Percentiles rank a stretch among this genome's conserved stretches.
phyloP scores from a whole-genome alignment of 306 rosid genomes.

The Vigna reflexopilosa region DNA sequence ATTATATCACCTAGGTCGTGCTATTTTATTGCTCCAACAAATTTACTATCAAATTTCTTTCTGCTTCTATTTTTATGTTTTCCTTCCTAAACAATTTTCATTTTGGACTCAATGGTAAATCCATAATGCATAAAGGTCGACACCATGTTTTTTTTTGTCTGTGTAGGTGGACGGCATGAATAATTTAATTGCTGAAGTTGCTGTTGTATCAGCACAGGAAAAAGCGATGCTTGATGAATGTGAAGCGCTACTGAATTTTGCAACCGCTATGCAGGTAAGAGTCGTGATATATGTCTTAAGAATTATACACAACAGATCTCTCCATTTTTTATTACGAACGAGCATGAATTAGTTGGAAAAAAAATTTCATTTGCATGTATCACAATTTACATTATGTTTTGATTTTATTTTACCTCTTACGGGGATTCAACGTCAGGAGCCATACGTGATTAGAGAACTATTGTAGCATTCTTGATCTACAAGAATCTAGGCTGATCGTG shows the following conservation, averaged over 20 bases:
- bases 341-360: slow-evolving; percentile 15
- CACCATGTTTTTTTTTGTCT: slow-evolving; percentile 33
- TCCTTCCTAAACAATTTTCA: not conserved
- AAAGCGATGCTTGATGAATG: slow-evolving; percentile 91
- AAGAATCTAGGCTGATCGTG: slow-evolving; percentile 13
- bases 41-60: slow-evolving; percentile 4
- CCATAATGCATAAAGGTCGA: not conserved
- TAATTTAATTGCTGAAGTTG: slow-evolving; percentile 79
- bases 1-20: slow-evolving; percentile 14
- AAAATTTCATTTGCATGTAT: slow-evolving; percentile 2
- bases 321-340: not conserved
- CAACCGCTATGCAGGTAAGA: slow-evolving; percentile 85
- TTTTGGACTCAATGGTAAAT: slow-evolving; percentile 7
- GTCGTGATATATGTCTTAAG: slow-evolving; percentile 22
- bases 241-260: slow-evolving; percentile 72
- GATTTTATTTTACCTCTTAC: slow-evolving; percentile 6
- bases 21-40: slow-evolving; percentile 1
- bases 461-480: slow-evolving; percentile 9
- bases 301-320: slow-evolving; percentile 8
- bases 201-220: slow-evolving; percentile 78
- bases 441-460: not conserved
- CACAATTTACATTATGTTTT: not conserved
- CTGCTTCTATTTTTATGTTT: slow-evolving; percentile 14
- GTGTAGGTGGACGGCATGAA: slow-evolving; percentile 77
- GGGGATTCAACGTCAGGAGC: not conserved